Percentiles rank a stretch among this genome's conserved stretches.
phyloP scores from a whole-genome alignment of 1,284 basidiomycete species.

The Ceratobasidium sp. region DNA sequence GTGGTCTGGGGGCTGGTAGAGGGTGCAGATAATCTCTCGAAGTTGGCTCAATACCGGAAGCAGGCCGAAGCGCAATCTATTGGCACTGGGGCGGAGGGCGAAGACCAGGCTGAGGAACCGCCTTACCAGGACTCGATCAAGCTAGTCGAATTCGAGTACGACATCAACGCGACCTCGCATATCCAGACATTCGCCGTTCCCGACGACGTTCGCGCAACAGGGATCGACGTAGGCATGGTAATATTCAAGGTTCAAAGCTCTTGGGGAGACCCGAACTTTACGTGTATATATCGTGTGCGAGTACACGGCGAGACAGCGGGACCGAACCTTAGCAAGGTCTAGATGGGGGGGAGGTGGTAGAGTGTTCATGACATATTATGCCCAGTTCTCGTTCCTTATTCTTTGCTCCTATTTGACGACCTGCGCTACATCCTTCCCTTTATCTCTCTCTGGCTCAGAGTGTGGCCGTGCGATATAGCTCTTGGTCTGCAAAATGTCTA shows the following conservation, averaged over 20 bases:
- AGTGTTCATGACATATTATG: conserved; percentile 14
- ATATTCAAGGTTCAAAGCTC: conserved; percentile 81
- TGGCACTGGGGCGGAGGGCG: conserved; percentile 44
- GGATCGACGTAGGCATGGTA: conserved; percentile 81
- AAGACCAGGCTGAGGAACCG: conserved; percentile 51
- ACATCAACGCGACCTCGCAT: conserved; percentile 68
- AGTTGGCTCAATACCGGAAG: conserved; percentile 55
- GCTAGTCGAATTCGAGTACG: conserved; percentile 80
- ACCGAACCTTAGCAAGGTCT: conserved; percentile 18
- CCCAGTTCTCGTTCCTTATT: conserved; percentile 34
- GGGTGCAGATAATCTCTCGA: conserved; percentile 69
- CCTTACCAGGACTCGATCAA: conserved; percentile 58
- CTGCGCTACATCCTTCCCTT: conserved; percentile 11
- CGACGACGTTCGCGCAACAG: conserved; percentile 68
- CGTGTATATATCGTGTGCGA: conserved; percentile 89
- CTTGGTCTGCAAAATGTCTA: conserved; percentile 27
- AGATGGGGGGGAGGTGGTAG: neutral
- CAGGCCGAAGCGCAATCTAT: conserved; percentile 44
- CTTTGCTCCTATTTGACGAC: conserved; percentile 28
- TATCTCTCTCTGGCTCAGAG: conserved; percentile 2
- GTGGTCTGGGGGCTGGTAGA: conserved; percentile 90
- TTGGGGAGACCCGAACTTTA: conserved; percentile 83
- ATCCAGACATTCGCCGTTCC: conserved; percentile 87
- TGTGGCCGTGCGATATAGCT: conserved; percentile 3
- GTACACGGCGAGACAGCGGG: conserved; percentile 61